Evolutionary conservation across 805 yeast species (phyloP), one percentile per base, ranked within the genome.

Genomic region (Vanderwaltozyma polyspora): DNA sequence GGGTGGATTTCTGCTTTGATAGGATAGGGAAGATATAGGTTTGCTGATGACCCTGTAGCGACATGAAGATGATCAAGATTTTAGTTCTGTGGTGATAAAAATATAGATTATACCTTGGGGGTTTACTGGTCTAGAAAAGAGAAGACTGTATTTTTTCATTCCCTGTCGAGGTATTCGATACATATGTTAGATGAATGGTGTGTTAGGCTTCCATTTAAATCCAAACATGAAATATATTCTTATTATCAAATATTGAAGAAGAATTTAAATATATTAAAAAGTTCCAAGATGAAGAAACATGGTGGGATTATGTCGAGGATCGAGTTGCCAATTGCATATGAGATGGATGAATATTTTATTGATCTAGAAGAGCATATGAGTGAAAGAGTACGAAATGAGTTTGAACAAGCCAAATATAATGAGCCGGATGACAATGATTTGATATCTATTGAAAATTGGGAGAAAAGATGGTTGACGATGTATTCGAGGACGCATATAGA

Each of bases 251-350:
- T 54, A 4, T 37, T 57, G 19, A 35, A 40, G 13, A 18, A 23
- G 9, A 55, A 48, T 34, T 28, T 53, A 22, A 11, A 29, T 6
- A 31, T 21, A 6, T 31, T 54, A 22, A 48, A 48, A 33, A 33
- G 36, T 6, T 30, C 34, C 6, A 34, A 37, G 24, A 37, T 36
- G 28, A 41, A 32, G 26, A 39, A 35, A n/a, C 37, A 42, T 16
- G 46, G 49, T 9, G 42, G 51, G 2, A 36, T 56, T 13, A 15
- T 51, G 14, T 34, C 41, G 11, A 31, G 48, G 19, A 35, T 16
- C 4, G 52, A 53, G n/a, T 33, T 51, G 3, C 60, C 60, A 3
- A 52, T 55, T 21, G 60, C 62, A 12, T 55, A 55, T 32, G 60
- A 57, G 29, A 46, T 57, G 51, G 49, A 44, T 35, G 57, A 53